Evolutionary conservation across 1,284 basidiomycete species (phyloP), one percentile per base, ranked within the genome.

Genomic region (Leccinum pachyderme): DNA sequence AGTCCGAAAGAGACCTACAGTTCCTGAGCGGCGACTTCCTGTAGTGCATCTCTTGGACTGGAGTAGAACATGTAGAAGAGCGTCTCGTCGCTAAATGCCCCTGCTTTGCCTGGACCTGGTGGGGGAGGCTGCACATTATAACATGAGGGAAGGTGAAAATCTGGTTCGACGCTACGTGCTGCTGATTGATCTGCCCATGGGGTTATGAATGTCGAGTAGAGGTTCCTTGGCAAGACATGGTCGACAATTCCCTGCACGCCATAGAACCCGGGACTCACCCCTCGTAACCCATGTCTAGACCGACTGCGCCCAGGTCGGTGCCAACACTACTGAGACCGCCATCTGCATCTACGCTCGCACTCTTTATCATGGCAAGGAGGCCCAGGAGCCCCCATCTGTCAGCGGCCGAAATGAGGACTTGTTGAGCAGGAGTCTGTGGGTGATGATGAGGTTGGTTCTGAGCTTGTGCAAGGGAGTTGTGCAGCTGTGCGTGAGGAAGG

Each of bases 21-120:
- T 79, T 98, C 96, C 71, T 93, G 90, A 44, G 95, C 94, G 12
- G 96, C 96, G 48, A 95, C 84, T 74, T 98, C 95, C 73, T 99
- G 96, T 60, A 98, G 77, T 31, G 91, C 86, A 74, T 99, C 96
- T 66, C 93, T 80, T 54, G 96, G 94, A 72, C 87, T 89, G 57
- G 93, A 89, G 77, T 99, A 99, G 79, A 99, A 99, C 84, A 98
- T 96, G 81, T 94, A 98, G 76, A 99, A 98, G 37, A 99, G 76
- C 28, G 96, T 98, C 77, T 99, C 96, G 73, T 99, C 96, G 68
- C 89, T 91, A 73, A 99, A 98, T 59, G 89, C 88, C 8, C 82
- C 80, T 31, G 92, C 89, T 77, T 98, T 99, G 61, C 76, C 83
- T 57, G 93, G 89, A 6, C 93, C 91, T 39, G 93, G 91, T 47